These are phyloP conservation scores for Globisporangium rhizosaccharum DNA, from an alignment of 352 stramenopile genomes.

Conservation along the genomic window DNA sequence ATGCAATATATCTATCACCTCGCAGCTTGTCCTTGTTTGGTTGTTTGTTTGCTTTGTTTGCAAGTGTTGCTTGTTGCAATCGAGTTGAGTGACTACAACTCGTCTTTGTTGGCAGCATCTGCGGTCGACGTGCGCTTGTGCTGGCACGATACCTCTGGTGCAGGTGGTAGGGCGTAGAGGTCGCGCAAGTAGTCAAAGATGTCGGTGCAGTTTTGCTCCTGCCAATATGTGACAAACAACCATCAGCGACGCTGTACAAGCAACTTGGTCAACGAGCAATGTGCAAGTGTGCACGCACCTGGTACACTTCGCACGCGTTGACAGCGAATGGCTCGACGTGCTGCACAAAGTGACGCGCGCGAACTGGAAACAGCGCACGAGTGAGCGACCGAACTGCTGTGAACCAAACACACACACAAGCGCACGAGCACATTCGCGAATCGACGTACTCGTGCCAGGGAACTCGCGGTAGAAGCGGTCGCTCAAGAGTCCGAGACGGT, in stretches of 20 bases:
- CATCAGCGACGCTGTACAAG: too few relatives aligned
- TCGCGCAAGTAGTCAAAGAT: slow-evolving; percentile 60
- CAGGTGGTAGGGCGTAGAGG: slow-evolving; percentile 43
- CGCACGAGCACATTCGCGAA: background rate
- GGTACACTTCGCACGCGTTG: slow-evolving; percentile 41
- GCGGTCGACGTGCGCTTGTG: slow-evolving; percentile 10
- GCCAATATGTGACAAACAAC: background rate
- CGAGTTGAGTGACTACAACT: slow-evolving; percentile 3
- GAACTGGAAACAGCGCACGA: slow-evolving; percentile 18
- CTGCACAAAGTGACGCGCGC: slow-evolving; percentile 50
- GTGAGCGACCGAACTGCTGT: background rate
- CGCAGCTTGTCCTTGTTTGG: too few relatives aligned
- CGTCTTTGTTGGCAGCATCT: slow-evolving; percentile 17
- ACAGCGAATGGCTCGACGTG: slow-evolving; percentile 62
- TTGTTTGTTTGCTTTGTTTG: too few relatives aligned
- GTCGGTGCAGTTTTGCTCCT: slow-evolving; percentile 54
- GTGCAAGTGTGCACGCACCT: slow-evolving; percentile 24
- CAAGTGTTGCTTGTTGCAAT: too few relatives aligned
- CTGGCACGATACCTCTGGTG: slow-evolving; percentile 24
- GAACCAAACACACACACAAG: background rate
- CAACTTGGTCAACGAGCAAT: too few relatives aligned
- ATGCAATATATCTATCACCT: background rate
- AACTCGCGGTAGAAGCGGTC: slow-evolving; percentile 64
- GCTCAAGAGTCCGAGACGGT: slow-evolving; percentile 59
- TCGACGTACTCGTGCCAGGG: slow-evolving; percentile 36